Evolutionary conservation across 306 rosid species (phyloP).

Genomic region (Rosa chinensis): DNA sequence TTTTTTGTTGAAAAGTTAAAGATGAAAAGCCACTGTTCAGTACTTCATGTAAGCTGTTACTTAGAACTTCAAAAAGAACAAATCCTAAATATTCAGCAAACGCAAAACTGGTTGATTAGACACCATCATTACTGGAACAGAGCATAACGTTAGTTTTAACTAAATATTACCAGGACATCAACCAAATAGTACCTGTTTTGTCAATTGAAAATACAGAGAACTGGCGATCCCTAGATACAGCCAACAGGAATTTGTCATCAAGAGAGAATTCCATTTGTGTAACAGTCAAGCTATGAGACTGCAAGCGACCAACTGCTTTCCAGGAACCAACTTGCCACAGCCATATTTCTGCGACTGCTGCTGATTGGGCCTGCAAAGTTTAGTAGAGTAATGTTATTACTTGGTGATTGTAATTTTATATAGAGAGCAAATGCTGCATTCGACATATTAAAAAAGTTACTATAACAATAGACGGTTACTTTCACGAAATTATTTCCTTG

Average conservation of each 20-base stretch:
- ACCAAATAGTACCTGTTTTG: conserved; percentile 52
- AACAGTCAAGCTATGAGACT: conserved; percentile 85
- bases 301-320: conserved; percentile 83
- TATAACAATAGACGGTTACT: not conserved
- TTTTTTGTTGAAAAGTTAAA: not conserved
- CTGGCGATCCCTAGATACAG: conserved; percentile 96
- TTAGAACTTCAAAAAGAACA: no score
- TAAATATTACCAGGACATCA: not conserved
- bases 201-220: conserved; percentile 68
- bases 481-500: not conserved
- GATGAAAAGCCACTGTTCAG: no score
- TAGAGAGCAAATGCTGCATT: not conserved
- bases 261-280: conserved; percentile 88
- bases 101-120: not conserved
- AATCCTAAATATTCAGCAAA: not conserved
- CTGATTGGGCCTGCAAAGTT: conserved; percentile 74
- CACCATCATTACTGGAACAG: not conserved
- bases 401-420: not conserved
- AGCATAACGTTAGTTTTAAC: not conserved
- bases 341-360: conserved; percentile 85
- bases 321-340: conserved; percentile 94
- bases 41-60: no score
- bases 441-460: not conserved
- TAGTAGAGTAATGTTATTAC: not conserved
- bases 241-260: conserved; percentile 71